phyloP scores from a whole-genome alignment of 192 early-diverging fungal genomes.

The Backusella tuberculispora region DNA sequence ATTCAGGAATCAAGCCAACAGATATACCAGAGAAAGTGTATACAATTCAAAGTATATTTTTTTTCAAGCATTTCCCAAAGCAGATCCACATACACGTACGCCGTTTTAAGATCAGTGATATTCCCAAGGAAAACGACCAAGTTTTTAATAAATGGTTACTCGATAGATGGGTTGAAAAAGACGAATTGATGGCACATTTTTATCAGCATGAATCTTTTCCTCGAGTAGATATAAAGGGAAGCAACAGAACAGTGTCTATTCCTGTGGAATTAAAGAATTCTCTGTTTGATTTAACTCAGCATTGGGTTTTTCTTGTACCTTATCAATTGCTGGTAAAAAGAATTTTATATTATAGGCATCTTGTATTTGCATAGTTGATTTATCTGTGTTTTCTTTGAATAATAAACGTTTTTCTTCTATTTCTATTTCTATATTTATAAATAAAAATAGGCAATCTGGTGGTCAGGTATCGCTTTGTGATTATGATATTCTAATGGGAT shows the following conservation, averaged over 20 bases:
- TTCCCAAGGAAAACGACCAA: conserved; percentile 71
- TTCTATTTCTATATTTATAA: background rate
- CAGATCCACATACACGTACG: conserved; percentile 85
- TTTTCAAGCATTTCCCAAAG: conserved; percentile 71
- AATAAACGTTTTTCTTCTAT: background rate
- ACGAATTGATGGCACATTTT: conserved; percentile 78
- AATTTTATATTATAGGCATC: conserved; percentile 80
- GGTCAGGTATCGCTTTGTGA: background rate
- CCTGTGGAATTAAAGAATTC: conserved; percentile 73
- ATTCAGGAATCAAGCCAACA: conserved; percentile 71
- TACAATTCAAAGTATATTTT: conserved; percentile 75
- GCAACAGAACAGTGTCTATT: conserved; percentile 37
- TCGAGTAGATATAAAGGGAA: background rate
- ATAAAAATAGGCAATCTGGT: background rate
- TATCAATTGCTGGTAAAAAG: conserved; percentile 43
- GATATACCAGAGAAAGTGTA: conserved; percentile 81
- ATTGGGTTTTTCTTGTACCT: conserved; percentile 53
- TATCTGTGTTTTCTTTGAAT: background rate
- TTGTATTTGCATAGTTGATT: background rate
- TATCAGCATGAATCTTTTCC: conserved; percentile 78
- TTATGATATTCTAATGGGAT: background rate
- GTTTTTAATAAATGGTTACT: conserved; percentile 77
- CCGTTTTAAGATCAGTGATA: conserved; percentile 61
- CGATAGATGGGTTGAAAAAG: conserved; percentile 82
- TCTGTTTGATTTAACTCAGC: conserved; percentile 69